Base-by-base conservation (phyloP, 768 basidiomycete genomes). In the Collybiopsis luxurians region DNA sequence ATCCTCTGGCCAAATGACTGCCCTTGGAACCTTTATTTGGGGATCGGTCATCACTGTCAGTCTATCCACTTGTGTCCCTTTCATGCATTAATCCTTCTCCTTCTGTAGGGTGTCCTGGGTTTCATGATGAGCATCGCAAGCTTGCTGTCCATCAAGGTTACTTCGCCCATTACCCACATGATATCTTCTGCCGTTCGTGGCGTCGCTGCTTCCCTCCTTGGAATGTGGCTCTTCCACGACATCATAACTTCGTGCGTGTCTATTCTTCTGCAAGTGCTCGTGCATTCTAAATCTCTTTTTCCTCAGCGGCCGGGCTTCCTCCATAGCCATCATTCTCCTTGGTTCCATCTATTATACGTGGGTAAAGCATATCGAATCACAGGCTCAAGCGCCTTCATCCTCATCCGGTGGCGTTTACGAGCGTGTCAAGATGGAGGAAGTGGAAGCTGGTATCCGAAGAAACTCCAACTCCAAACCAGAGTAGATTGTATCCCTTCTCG, bases 121-220 rank as follows among this genome's bases (percentile, higher is more conserved):
- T 98, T 97, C 80, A 73, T 95, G 63, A 97, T 98, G 84, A 92
- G 90, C 73, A 83, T 98, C 53, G 95, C 95, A 10, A 92, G 91
- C 60, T 75, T 95, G 59, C 79, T 98, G 28, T 95, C 92, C 24
- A 97, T 98, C 78, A 95, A 98, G 71, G 90, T 98, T 59, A 98
- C 95, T 7, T 96, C 94, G 1, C 95, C 95, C 13, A 94, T 98
- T 68, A 95, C 95, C 2, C 95, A 98, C 71, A 98, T 98, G 95
- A 77, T 97, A 26, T 95, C 93, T 3, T 94, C 94, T 11, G 95
- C 96, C 19, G 92, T 96, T 3, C 89, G 95, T 53, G 95, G 96
- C 17, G 95, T 98, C 26, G 86, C 93, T 1, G 92, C 89, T n/a
- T 92, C 93, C 4, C 67, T 95, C 44, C 77, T 97, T 13, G 92